Evolutionary conservation across 1,284 basidiomycete genomes (phyloP).

Genomic region (Rhodotorula sp.): DNA sequence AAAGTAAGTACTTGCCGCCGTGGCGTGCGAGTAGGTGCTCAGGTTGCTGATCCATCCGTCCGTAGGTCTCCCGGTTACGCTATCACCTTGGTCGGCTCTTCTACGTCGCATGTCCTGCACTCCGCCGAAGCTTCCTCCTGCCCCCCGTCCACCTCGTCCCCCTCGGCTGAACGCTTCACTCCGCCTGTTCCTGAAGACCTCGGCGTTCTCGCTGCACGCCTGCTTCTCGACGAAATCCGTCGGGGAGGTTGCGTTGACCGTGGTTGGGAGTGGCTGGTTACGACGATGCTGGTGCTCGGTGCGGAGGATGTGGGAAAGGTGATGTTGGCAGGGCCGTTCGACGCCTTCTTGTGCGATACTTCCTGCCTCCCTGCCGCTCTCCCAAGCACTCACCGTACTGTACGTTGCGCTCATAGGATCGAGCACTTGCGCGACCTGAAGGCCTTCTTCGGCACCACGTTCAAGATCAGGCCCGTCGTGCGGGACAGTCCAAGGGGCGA

Average conservation of each 20-base stretch:
- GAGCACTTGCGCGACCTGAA: conserved; percentile 86
- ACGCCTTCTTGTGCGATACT: conserved; percentile 41
- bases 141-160: conserved; percentile 49
- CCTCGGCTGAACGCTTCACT: conserved; percentile 2
- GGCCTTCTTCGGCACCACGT: conserved; percentile 71
- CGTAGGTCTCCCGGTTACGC: conserved; percentile 91
- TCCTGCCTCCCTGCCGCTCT: conserved; percentile 43
- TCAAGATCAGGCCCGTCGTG: conserved; percentile 55
- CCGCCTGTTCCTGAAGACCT: conserved; percentile 83
- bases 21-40: too few relatives aligned
- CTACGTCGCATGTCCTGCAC: conserved; percentile 86
- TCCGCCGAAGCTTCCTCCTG: conserved; percentile 80
- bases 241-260: conserved; percentile 87
- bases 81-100: conserved; percentile 83
- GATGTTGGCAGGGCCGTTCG: conserved; percentile 67
- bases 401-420: conserved; percentile 59
- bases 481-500: not conserved
- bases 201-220: conserved; percentile 73
- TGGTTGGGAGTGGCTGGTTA: conserved; percentile 82
- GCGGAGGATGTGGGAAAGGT: conserved; percentile 93
- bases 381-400: conserved; percentile 17
- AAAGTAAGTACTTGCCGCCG: conserved; percentile 62
- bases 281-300: conserved; percentile 89
- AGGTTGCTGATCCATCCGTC: too few relatives aligned
- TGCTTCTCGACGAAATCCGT: conserved; percentile 75